Evolutionary conservation across 768 basidiomycete species (phyloP).

Genomic region (Hirschioporus abietinus): DNA sequence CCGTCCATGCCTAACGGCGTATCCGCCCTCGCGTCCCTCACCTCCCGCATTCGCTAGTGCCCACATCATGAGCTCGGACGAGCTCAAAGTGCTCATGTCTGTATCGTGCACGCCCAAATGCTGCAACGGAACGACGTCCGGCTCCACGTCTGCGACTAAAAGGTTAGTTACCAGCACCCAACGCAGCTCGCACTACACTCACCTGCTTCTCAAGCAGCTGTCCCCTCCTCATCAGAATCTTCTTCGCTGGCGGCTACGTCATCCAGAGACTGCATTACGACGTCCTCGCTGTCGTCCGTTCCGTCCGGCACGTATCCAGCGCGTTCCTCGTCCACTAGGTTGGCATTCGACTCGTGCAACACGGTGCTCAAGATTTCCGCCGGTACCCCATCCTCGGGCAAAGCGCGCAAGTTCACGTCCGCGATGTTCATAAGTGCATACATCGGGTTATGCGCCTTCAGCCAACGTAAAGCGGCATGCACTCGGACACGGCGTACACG

Average conservation of each 20-base stretch:
- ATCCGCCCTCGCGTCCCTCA: slow-evolving; percentile 18
- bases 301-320: slow-evolving; percentile 25
- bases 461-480: slow-evolving; percentile 26
- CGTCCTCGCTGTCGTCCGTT: slow-evolving; percentile 8
- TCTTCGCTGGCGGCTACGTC: no score
- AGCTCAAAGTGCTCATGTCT: slow-evolving; percentile 20
- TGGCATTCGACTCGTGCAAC: slow-evolving; percentile 15
- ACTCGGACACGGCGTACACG: slow-evolving; percentile 27
- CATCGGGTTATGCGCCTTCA: slow-evolving; percentile 29
- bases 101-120: slow-evolving; percentile 22
- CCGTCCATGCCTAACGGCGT: slow-evolving; percentile 20
- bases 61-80: slow-evolving; percentile 22
- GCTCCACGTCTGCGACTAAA: slow-evolving; percentile 8
- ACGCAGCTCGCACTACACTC: neutral
- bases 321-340: slow-evolving; percentile 20
- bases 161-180: neutral
- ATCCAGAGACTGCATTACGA: no score
- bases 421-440: slow-evolving; percentile 26
- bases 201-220: neutral
- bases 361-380: slow-evolving; percentile 19
- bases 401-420: slow-evolving; percentile 10
- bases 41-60: slow-evolving; percentile 23
- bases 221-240: slow-evolving; percentile 6
- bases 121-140: slow-evolving; percentile 25
- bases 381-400: slow-evolving; percentile 32